Conservation (phyloP, 148 eudicot genomes). For the Amaranthus palmeri region DNA sequence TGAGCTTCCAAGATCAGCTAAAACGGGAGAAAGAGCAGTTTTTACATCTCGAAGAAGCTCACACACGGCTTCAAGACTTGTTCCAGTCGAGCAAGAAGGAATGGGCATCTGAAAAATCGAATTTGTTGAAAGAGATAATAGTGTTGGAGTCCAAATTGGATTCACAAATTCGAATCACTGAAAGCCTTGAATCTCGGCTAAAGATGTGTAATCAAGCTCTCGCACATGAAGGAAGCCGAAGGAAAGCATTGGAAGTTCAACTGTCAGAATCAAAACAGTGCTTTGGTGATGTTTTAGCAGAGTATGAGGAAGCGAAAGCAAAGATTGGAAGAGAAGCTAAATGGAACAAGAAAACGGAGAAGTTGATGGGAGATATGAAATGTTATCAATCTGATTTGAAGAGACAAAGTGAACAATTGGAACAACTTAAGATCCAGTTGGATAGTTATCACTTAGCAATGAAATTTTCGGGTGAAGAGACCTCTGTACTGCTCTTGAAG, state of each 20-base stretch:
- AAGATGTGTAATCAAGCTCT: conserved; percentile 65
- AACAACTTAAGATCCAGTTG: conserved; percentile 44
- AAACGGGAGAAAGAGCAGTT: conserved; percentile 84
- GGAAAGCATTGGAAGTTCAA: conserved; percentile 53
- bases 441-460: conserved; percentile 44
- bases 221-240: conserved; percentile 70
- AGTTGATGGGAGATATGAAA: conserved; percentile 37
- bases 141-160: conserved; percentile 51
- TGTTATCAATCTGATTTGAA: conserved; percentile 30
- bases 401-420: conserved; percentile 38
- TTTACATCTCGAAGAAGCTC: conserved; percentile 76
- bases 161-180: conserved; percentile 51
- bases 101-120: conserved; percentile 54
- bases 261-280: conserved; percentile 49
- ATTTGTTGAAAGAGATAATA: conserved; percentile 46
- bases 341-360: conserved; percentile 50
- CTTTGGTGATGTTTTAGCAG: conserved; percentile 46
- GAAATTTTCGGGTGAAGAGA: conserved; percentile 56
- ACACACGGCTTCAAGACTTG: conserved; percentile 47
- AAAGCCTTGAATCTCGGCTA: conserved; percentile 44
- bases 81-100: conserved; percentile 46
- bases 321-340: conserved; percentile 61
- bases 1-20: conserved; percentile 45
- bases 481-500: conserved; percentile 36
- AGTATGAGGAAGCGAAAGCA: conserved; percentile 48